These are phyloP conservation scores for Acacia acuminata DNA, from an alignment of 306 rosid genomes.

Conservation along the genomic window DNA sequence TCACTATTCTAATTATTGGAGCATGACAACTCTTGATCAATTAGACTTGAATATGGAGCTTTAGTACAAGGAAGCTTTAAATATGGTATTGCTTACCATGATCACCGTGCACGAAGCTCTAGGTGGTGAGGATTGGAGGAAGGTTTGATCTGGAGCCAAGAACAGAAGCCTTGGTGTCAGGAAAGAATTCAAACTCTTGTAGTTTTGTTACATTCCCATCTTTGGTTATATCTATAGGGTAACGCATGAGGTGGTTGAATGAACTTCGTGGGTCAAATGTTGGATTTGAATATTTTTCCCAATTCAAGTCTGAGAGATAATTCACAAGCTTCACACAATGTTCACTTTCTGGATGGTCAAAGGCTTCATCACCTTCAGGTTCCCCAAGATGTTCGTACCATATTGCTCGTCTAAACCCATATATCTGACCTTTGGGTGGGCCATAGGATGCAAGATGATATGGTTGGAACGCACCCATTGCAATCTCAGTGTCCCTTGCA, in stretches of 20 bases:
- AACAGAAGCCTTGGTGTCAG: conserved; percentile 18
- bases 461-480: conserved; percentile 90
- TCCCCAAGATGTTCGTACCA: conserved; percentile 74
- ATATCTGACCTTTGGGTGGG: conserved; percentile 56
- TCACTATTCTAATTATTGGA: neutral
- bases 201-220: neutral
- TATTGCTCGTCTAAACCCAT: conserved; percentile 60
- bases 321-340: neutral
- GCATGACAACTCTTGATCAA: neutral
- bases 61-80: no score
- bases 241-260: conserved; percentile 14
- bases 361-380: neutral
- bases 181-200: conserved; percentile 7
- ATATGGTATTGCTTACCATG: neutral
- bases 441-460: conserved; percentile 37
- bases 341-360: conserved; percentile 7
- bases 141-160: conserved; percentile 7
- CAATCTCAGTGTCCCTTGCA: conserved; percentile 84
- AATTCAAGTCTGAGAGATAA: neutral
- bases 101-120: neutral
- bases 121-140: conserved; percentile 22
- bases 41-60: no score
- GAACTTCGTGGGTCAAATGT: neutral
- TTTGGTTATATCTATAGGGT: neutral
- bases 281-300: conserved; percentile 10